A percentile compares a stretch with the other conserved stretches of the same genome.
phyloP scores from a whole-genome alignment of 352 stramenopile genomes.

The Pythium aquatile region DNA sequence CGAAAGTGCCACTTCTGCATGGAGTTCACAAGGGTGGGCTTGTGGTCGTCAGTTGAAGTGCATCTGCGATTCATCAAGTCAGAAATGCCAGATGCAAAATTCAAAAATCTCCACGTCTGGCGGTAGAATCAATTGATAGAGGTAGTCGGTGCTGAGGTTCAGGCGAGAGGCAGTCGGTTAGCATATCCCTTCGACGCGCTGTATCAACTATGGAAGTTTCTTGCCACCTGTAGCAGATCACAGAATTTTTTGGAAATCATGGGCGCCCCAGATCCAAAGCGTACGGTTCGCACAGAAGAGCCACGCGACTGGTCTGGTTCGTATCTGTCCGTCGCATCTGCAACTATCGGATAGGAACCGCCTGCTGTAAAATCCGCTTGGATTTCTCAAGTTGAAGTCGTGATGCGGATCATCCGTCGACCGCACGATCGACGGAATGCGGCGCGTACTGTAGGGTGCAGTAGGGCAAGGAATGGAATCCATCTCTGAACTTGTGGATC shows the following conservation, averaged over 20 bases:
- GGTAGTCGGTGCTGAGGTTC: neutral
- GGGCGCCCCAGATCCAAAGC: neutral
- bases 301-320: neutral
- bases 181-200: neutral
- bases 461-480: neutral
- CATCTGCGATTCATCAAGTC: neutral
- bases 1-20: neutral
- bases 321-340: neutral
- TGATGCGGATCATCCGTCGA: neutral
- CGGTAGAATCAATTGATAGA: neutral
- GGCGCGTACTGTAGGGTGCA: neutral
- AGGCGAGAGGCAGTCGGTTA: neutral
- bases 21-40: neutral
- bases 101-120: neutral
- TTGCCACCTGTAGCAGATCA: neutral
- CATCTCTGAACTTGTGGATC: neutral
- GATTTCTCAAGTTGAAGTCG: slow-evolving; percentile 1
- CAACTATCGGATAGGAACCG: neutral
- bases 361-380: neutral
- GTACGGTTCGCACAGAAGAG: neutral
- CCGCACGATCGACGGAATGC: neutral
- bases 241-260: neutral
- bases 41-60: neutral
- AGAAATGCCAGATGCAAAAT: neutral
- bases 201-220: neutral